These are phyloP conservation scores for Rosa multiflora DNA, from an alignment of 306 rosid genomes.

Conservation along the genomic window DNA sequence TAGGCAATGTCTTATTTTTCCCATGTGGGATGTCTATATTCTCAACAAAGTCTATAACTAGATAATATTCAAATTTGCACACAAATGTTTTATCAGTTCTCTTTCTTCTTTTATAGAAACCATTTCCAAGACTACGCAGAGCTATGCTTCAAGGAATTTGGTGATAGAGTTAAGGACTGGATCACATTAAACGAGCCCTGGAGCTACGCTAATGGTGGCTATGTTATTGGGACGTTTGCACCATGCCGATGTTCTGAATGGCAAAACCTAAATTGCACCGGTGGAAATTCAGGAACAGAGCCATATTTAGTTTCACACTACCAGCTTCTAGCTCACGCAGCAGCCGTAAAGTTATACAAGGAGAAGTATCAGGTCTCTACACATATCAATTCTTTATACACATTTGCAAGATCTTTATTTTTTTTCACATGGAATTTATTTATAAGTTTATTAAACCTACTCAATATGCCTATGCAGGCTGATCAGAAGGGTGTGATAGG, in stretches of 20 bases:
- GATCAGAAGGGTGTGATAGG: slow-evolving; percentile 68
- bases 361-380: slow-evolving; percentile 53
- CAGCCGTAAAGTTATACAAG: slow-evolving; percentile 46
- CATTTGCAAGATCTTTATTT: neutral
- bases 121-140: slow-evolving; percentile 58
- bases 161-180: slow-evolving; percentile 71
- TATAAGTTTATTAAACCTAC: neutral
- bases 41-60: no score
- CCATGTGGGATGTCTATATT: no score
- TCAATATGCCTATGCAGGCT: slow-evolving; percentile 27
- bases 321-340: slow-evolving; percentile 64
- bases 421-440: no score
- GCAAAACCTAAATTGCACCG: slow-evolving; percentile 52
- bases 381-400: neutral
- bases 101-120: slow-evolving; percentile 19
- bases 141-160: slow-evolving; percentile 61
- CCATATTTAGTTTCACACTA: slow-evolving; percentile 64
- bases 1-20: no score
- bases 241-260: slow-evolving; percentile 68
- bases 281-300: slow-evolving; percentile 63
- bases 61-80: no score
- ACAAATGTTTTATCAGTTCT: neutral
- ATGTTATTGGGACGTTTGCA: slow-evolving; percentile 42
- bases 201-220: slow-evolving; percentile 37
- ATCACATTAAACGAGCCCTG: slow-evolving; percentile 67